Evolutionary conservation across 2,329 filamentous ascomycete species (phyloP), one percentile per base, ranked within the genome.

Genomic region (Aureobasidium sp.): DNA sequence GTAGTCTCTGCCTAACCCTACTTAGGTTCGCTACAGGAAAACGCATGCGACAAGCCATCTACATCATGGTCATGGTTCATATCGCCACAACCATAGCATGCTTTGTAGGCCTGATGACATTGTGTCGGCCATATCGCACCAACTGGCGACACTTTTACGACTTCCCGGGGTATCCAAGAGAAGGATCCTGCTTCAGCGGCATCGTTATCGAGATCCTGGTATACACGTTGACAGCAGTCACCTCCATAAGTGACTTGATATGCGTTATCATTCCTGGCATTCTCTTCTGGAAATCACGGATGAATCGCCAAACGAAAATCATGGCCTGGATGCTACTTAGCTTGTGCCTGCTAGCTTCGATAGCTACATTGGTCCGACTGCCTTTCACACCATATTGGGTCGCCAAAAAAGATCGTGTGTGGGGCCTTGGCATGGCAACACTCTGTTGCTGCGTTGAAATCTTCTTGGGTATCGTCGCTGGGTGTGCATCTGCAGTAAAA

Each of bases 121-220:
- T 56, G 11, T 56, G 52, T 9, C n/a, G 52, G 3, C 52, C 52
- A 15, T 56, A 56, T 44, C 20, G 9, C 12, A 39, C 52, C 39
- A 44, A 56, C 20, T 56, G 52, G 52, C 37, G 52, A 12, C n/a
- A 56, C n/a, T 56, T 44, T 11, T 56, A 56, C 52, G 27, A 56
- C 17, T 56, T 56, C 27, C 52, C 52, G 5, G 52, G 9, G 2
- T 56, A 44, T 11, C 52, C 52, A 1, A 42, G 17, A 5, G n/a
- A 44, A 14, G 52, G 52, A 9, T 29, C 20, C 5, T 56, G 52
- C 34, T 56, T 56, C 27, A 44, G 39, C 11, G 39, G 39, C 9
- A 9, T 27, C 6, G n/a, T 22, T n/a, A 31, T 56, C 15, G 5
- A 17, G n/a, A 14, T 22, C 14, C 34, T 56, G 25, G 39, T 44